These are phyloP conservation scores for Naganishia kalamii DNA, from an alignment of 768 basidiomycete genomes.

Conservation along the genomic window DNA sequence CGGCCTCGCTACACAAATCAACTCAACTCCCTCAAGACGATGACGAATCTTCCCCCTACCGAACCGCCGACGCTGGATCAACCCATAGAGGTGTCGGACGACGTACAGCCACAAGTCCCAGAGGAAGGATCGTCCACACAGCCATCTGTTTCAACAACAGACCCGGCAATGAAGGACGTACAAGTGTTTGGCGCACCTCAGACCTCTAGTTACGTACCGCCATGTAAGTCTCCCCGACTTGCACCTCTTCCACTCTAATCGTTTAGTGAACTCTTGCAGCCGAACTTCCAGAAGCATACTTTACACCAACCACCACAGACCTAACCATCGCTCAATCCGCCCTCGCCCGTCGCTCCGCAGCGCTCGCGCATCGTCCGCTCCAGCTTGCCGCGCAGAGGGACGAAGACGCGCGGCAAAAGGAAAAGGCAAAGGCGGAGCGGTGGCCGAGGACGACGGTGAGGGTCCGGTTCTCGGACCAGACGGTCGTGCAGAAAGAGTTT, in stretches of 20 bases:
- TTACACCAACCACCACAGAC: conserved; percentile 38
- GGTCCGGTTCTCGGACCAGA: conserved; percentile 44
- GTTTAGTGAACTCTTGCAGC: conserved; percentile 17
- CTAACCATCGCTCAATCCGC: conserved; percentile 37
- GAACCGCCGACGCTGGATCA: background rate
- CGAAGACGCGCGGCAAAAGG: conserved; percentile 32
- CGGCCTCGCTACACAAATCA: too few species aligned
- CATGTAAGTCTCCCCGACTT: conserved; percentile 1
- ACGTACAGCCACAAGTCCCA: background rate
- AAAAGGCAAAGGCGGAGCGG: conserved; percentile 36
- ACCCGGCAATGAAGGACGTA: background rate
- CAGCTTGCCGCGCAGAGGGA: conserved; percentile 37
- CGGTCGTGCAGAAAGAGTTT: conserved; percentile 40
- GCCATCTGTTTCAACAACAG: background rate
- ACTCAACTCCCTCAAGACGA: background rate
- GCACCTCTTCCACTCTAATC: too few species aligned
- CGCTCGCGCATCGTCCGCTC: conserved; percentile 41
- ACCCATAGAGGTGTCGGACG: background rate
- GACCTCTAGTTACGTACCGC: conserved; percentile 10
- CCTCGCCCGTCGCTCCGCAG: conserved; percentile 33
- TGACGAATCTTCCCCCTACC: conserved; percentile 11
- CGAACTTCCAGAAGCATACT: conserved; percentile 36
- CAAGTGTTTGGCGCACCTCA: conserved; percentile 19
- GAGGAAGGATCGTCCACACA: background rate
- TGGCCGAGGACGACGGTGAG: conserved; percentile 46